A percentile compares a stretch with the other conserved stretches of the same genome.
Evolutionary conservation across 2,329 filamentous ascomycete species (phyloP).

Genomic region (Paraconiothyrium sp.): DNA sequence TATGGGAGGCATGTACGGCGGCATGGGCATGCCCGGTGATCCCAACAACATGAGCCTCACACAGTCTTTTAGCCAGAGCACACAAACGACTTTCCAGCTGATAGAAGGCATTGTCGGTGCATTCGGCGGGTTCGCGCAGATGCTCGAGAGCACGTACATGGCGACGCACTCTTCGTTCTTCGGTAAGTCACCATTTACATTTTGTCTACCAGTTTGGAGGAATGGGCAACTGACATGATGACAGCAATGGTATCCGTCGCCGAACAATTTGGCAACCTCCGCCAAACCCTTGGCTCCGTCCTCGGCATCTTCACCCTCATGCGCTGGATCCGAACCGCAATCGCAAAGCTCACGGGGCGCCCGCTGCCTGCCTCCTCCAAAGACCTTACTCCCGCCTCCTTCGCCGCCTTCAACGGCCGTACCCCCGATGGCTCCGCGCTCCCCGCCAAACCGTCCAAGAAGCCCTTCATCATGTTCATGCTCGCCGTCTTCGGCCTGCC

Average conservation of each 20-base stretch:
- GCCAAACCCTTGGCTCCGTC: conserved; percentile 91
- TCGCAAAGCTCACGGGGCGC: conserved; percentile 92
- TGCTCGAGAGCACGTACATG: conserved; percentile 99
- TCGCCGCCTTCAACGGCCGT: conserved; percentile 84
- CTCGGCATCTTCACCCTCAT: conserved; percentile 95
- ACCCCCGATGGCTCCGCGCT: conserved; percentile 73
- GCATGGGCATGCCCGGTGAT: conserved; percentile 59
- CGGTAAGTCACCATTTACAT: conserved; percentile 67
- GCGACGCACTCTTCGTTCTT: conserved; percentile 99
- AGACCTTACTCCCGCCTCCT: conserved; percentile 87
- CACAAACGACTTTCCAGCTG: conserved; percentile 96
- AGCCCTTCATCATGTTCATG: conserved; percentile 95
- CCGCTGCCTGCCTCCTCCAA: conserved; percentile 88
- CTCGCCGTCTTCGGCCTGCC: conserved; percentile 93
- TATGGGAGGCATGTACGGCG: conserved; percentile 59
- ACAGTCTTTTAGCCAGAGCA: conserved; percentile 94
- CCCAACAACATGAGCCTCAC: conserved; percentile 94
- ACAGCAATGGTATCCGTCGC: conserved; percentile 94
- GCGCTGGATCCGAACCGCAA: conserved; percentile 89
- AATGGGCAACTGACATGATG: conserved; percentile 23
- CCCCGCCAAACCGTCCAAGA: conserved; percentile 80
- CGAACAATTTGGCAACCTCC: conserved; percentile 93
- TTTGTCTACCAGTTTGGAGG: not conserved
- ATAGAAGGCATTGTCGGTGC: conserved; percentile 96
- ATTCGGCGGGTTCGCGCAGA: conserved; percentile 97